Percentiles rank a stretch among this genome's conserved stretches.
phyloP scores from a whole-genome alignment of 257 asterid genomes.

The Fraxinus cuspidata region DNA sequence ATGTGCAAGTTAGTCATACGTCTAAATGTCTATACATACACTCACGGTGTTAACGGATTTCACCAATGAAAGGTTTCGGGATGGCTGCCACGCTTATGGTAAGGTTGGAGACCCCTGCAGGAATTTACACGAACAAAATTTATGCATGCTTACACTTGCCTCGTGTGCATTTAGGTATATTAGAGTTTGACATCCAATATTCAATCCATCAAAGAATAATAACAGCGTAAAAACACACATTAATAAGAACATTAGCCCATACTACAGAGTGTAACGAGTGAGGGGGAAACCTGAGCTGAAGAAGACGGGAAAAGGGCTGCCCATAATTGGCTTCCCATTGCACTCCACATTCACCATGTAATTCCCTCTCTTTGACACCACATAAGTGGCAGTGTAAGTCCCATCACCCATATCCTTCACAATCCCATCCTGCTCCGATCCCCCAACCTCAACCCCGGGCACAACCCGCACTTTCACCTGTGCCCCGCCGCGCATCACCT shows the following conservation, averaged over 20 bases:
- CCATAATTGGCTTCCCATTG: conserved; percentile 89
- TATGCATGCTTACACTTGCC: conserved; percentile 6
- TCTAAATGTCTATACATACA: too few species aligned
- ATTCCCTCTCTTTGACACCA: conserved; percentile 88
- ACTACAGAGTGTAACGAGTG: neutral
- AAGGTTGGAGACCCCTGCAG: too few species aligned
- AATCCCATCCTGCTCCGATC: conserved; percentile 76
- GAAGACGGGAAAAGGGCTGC: conserved; percentile 98
- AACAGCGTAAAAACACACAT: neutral
- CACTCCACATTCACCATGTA: conserved; percentile 97
- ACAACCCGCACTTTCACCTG: conserved; percentile 69
- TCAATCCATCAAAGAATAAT: neutral
- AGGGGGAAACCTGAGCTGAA: conserved; percentile 73
- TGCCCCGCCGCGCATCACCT: conserved; percentile 81
- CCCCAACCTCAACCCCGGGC: conserved; percentile 91
- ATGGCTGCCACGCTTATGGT: too few species aligned
- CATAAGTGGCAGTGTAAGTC: conserved; percentile 78
- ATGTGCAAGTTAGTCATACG: too few species aligned
- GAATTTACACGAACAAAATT: neutral
- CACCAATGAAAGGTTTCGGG: too few species aligned
- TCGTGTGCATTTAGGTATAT: neutral
- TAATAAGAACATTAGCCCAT: neutral
- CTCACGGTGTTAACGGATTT: too few species aligned
- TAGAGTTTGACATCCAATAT: neutral
- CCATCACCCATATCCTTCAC: conserved; percentile 97